Base-by-base conservation (phyloP, 1,284 basidiomycete species). In the Mycena sp. region DNA sequence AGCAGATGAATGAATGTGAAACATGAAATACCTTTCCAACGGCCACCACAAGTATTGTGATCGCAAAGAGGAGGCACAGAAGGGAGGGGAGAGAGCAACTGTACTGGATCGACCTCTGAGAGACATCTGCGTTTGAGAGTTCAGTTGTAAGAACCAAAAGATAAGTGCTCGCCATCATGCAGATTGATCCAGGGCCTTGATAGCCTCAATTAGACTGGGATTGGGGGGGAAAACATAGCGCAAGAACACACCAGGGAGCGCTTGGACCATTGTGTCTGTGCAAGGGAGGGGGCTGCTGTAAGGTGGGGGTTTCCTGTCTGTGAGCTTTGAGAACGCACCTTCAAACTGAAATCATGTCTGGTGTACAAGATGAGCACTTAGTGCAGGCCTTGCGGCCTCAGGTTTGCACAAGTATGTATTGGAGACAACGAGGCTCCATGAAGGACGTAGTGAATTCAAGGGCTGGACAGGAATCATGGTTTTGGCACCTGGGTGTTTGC, bases 181-280 rank as follows among this genome's bases (percentile, higher is more conserved):
- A 78, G 57, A 61, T 80, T 76, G 14, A 79, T 73, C 77, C 78
- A 80, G 30, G 77, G 77, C 77, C 77, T 71, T 45, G 9, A 43
- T 5, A 38, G 16, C n/a, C n/a, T n/a, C n/a, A 28, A 21, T 37
- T 16, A 50, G 44, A 16, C 7, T 23, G 21, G 23, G n/a, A 28
- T 76, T 78, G 7, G 73, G 77, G n/a, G n/a, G n/a, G n/a, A n/a
- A n/a, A n/a, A 28, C 29, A 44, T 25, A 30, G 21, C 17, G 37
- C 2, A 38, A 49, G 37, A 26, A 9, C 41, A 52, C 52, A 68
- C 81, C 80, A 81, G 3, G 81, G 81, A 6, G 79, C 80, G 26
- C 80, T 81, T 53, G 81, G 80, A 4, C 77, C 77, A 30, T 78
- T 77, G 69, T 81, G 80, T 61, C 80, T 70, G 64, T 80, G 78